Evolutionary conservation across 1,284 basidiomycete genomes (phyloP), one percentile per base, ranked within the genome.

Genomic region (Ganoderma sinense): DNA sequence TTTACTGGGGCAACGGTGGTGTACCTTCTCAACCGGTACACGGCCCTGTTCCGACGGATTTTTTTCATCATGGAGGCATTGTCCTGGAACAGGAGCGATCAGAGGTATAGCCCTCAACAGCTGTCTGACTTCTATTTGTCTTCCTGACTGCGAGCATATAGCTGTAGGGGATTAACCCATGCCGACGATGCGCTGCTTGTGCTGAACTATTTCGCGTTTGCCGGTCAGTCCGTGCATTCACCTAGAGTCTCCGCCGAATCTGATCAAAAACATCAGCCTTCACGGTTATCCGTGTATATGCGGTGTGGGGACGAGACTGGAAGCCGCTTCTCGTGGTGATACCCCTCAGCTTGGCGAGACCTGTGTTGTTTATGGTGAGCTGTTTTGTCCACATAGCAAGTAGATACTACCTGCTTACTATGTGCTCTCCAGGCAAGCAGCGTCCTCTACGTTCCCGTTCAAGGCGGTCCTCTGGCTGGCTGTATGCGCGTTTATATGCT

Each of bases 21-120:
- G 4, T 72, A 69, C 31, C 51, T 72, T n/a, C 13, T 68, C 48
- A 70, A 62, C n/a, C 66, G 71, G 26, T 72, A 72, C 16, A 56
- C 62, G 1, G 68, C 69, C 7, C 55, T 72, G 5, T 39, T 64
- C 26, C 56, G 66, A 58, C 55, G 68, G 58, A 39, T 70, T 7
- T 55, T 72, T 13, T 43, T 68, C 40, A 59, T 69, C 20, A 33
- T 65, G 13, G 67, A 65, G 20, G 59, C 53, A 4, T 29, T 71
- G 14, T 43, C 59, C 2, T 62, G 67, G 67, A 56, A 58, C 7
- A 62, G 29, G 20, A 62, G 58, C 39, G 63, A 71, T 29, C 20
- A 29, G 36, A 40, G 40, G 59, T 61, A 18, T 7, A 1, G 13
- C 26, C n/a, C 18, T 4, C 13, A 2, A 11, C 16, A 18, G 16